Evolutionary conservation across 2,329 filamentous ascomycete genomes (phyloP).

Genomic region (Stagonosporopsis chrysanthemi): DNA sequence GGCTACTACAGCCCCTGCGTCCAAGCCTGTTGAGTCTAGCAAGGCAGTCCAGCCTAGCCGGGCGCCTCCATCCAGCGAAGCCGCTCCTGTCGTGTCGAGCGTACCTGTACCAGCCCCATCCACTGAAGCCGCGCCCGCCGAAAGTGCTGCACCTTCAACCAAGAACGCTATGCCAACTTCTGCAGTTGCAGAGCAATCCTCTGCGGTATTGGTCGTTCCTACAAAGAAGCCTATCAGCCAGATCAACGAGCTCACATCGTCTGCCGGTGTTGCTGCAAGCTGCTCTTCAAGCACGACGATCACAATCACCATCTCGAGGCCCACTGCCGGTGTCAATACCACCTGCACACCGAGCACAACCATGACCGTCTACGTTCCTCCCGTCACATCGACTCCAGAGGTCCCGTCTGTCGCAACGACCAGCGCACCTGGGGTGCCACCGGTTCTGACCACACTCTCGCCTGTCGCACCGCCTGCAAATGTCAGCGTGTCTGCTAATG

Average conservation of each 20-base stretch:
- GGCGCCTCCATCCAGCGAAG: slow-evolving; percentile 11
- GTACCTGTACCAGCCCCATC: slow-evolving; percentile 14
- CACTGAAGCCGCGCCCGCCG: slow-evolving; percentile 12
- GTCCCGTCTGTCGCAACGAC: slow-evolving; percentile 14
- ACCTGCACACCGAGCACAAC: slow-evolving; percentile 37
- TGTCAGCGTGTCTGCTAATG: slow-evolving; percentile 33
- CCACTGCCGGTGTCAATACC: slow-evolving; percentile 20
- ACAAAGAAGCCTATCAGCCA: slow-evolving; percentile 23
- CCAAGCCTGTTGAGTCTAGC: slow-evolving; percentile 19
- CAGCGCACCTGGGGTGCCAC: slow-evolving; percentile 17
- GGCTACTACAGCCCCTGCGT: slow-evolving; percentile 4
- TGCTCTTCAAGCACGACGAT: slow-evolving; percentile 34
- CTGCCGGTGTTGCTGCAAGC: slow-evolving; percentile 13
- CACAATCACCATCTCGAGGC: slow-evolving; percentile 26
- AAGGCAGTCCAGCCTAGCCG: slow-evolving; percentile 4
- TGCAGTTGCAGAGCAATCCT: slow-evolving; percentile 8
- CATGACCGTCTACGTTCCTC: slow-evolving; percentile 36
- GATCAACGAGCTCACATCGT: slow-evolving; percentile 21
- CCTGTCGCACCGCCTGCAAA: slow-evolving; percentile 34
- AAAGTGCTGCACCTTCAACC: slow-evolving; percentile 15
- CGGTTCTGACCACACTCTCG: slow-evolving; percentile 23
- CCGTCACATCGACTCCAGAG: slow-evolving; percentile 17
- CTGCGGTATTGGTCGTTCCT: slow-evolving; percentile 12
- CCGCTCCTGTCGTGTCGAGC: slow-evolving; percentile 4
- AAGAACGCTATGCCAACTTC: slow-evolving; percentile 7